Percentiles rank a stretch among this genome's conserved stretches.
Conservation (phyloP, 257 asterid genomes). For the Hygrophila difformis region DNA sequence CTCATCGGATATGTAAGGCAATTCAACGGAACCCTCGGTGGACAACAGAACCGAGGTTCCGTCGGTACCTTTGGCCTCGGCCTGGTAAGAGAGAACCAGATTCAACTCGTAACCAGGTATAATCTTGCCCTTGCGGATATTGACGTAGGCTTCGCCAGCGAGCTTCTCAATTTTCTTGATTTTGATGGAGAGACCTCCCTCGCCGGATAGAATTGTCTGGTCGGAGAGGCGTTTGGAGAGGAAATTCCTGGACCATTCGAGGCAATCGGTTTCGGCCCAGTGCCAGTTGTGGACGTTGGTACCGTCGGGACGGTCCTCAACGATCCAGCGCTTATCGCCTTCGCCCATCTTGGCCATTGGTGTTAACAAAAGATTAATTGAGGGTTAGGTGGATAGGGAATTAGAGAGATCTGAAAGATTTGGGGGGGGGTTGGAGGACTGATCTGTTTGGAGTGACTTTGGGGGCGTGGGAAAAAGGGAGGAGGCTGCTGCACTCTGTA, state of each 20-base stretch:
- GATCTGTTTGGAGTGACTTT: no score
- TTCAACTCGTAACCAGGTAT: slow-evolving; percentile 83
- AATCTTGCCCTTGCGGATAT: slow-evolving; percentile 82
- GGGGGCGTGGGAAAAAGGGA: no score
- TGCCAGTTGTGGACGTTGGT: slow-evolving; percentile 98
- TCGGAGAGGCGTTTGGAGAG: slow-evolving; percentile 46
- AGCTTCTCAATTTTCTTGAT: slow-evolving; percentile 48
- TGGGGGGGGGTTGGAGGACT: no score
- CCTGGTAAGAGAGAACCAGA: slow-evolving; percentile 60
- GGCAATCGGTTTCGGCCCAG: slow-evolving; percentile 90
- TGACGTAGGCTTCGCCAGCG: slow-evolving; percentile 89
- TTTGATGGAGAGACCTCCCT: slow-evolving; percentile 40
- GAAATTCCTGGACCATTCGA: slow-evolving; percentile 70
- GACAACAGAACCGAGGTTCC: slow-evolving; percentile 29
- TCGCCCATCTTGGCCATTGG: slow-evolving; percentile 87
- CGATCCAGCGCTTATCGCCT: slow-evolving; percentile 98
- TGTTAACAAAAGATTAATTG: no score
- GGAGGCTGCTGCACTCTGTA: no score
- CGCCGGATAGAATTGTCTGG: slow-evolving; percentile 57
- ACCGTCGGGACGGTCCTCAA: slow-evolving; percentile 89
- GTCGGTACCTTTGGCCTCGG: slow-evolving; percentile 59
- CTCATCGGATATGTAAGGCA: slow-evolving; percentile 87
- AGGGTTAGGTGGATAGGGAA: no score
- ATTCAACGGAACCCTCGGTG: slow-evolving; percentile 68
- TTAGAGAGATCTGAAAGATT: no score